These are phyloP conservation scores for Saturnispora serradocipensis DNA, from an alignment of 805 yeast genomes.

Conservation along the genomic window DNA sequence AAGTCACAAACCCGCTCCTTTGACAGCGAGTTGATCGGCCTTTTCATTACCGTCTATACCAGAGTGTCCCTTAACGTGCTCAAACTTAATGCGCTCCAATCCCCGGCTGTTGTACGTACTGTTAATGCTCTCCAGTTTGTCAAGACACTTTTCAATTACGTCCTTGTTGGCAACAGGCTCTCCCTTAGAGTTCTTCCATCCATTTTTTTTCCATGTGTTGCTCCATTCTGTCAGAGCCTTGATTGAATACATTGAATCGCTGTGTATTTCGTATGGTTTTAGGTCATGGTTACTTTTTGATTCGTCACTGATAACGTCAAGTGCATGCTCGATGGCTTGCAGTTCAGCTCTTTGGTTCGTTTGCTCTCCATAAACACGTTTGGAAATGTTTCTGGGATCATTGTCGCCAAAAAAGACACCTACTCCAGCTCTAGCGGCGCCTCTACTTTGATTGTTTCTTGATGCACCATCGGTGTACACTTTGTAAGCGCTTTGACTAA, in stretches of 20 bases:
- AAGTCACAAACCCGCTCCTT: constrained; percentile 36
- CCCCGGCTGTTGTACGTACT: constrained; percentile 27
- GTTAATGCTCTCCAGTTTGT: constrained; percentile 29
- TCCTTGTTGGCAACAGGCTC: constrained; percentile 42
- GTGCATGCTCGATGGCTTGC: constrained; percentile 52
- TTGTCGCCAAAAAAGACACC: constrained; percentile 63
- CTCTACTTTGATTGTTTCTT: constrained; percentile 44
- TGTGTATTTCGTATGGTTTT: constrained; percentile 34
- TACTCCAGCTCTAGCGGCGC: constrained; percentile 46
- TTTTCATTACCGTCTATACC: constrained; percentile 63
- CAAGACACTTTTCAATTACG: constrained; percentile 31
- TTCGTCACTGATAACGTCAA: constrained; percentile 31
- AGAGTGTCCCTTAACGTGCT: constrained; percentile 66
- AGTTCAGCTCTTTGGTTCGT: constrained; percentile 83
- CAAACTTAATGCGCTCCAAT: constrained; percentile 35
- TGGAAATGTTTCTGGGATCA: constrained; percentile 47
- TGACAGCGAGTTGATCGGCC: constrained; percentile 69
- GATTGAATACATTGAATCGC: constrained; percentile 67
- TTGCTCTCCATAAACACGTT: constrained; percentile 42
- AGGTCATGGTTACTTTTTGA: constrained; percentile 17
- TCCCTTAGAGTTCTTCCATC: constrained; percentile 41
- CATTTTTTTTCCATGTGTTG: constrained; percentile 44
- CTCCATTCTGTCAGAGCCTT: constrained; percentile 52
- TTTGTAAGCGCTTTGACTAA: background rate
- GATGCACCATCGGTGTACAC: constrained; percentile 79